These are phyloP conservation scores for Suhomyces sp. DNA, from an alignment of 805 yeast species.

Conservation along the genomic window DNA sequence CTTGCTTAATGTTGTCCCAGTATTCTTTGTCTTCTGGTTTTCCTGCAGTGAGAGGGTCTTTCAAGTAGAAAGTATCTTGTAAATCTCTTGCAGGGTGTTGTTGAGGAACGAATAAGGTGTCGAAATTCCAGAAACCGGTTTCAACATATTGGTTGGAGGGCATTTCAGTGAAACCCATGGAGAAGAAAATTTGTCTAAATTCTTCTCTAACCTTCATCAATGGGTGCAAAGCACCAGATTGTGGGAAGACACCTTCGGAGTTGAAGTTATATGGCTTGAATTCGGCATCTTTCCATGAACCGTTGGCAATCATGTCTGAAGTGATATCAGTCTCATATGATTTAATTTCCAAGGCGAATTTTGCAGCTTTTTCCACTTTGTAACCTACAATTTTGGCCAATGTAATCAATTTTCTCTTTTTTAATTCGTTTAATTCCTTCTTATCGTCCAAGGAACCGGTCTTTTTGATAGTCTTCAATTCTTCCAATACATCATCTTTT, in stretches of 20 bases:
- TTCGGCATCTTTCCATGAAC: constrained; percentile 76
- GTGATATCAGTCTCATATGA: constrained; percentile 92
- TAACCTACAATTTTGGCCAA: constrained; percentile 75
- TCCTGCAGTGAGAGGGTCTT: constrained; percentile 83
- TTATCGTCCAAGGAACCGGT: constrained; percentile 59
- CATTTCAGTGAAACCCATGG: constrained; percentile 98
- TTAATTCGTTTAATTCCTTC: constrained; percentile 77
- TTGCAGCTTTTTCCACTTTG: constrained; percentile 73
- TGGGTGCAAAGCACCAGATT: constrained; percentile 94
- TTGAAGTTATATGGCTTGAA: constrained; percentile 96
- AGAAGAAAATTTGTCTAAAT: constrained; percentile 94
- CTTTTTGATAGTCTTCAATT: constrained; percentile 55
- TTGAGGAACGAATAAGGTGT: constrained; percentile 94
- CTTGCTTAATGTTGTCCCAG: constrained; percentile 74
- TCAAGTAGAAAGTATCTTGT: constrained; percentile 97
- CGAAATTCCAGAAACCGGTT: constrained; percentile 98
- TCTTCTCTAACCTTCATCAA: constrained; percentile 95
- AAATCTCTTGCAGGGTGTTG: constrained; percentile 99
- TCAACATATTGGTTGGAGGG: constrained; percentile 98
- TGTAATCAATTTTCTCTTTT: constrained; percentile 84
- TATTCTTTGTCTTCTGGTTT: constrained; percentile 79
- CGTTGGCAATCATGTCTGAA: constrained; percentile 82
- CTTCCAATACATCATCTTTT: constrained; percentile 63
- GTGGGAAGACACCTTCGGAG: constrained; percentile 87
- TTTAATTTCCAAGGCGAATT: constrained; percentile 77